Conservation (phyloP, 2,329 filamentous ascomycete species). For the Stemphylium beticola region DNA sequence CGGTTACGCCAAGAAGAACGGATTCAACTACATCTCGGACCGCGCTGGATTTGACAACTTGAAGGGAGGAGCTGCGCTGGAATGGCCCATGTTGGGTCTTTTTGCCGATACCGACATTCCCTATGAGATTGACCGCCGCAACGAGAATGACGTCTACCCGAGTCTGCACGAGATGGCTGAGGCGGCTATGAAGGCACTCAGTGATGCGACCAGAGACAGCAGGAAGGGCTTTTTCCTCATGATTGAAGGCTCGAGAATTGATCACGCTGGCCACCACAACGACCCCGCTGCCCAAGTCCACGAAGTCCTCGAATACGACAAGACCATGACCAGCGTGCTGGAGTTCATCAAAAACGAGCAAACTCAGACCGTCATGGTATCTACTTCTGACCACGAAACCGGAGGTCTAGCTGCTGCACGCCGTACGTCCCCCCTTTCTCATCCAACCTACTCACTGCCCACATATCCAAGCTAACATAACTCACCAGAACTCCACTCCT, state of each 20-base stretch:
- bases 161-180: slow-evolving; percentile 90
- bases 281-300: slow-evolving; percentile 65
- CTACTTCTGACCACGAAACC: slow-evolving; percentile 95
- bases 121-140: slow-evolving; percentile 88
- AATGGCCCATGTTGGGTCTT: slow-evolving; percentile 84
- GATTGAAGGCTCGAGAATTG: slow-evolving; percentile 96
- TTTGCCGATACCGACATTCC: slow-evolving; percentile 85
- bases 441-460: slow-evolving; percentile 4
- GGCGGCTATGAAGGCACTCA: slow-evolving; percentile 79
- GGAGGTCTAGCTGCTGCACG: slow-evolving; percentile 84
- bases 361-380: slow-evolving; percentile 79
- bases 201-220: slow-evolving; percentile 78
- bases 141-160: slow-evolving; percentile 80
- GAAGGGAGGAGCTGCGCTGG: slow-evolving; percentile 67
- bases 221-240: slow-evolving; percentile 98
- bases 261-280: slow-evolving; percentile 79
- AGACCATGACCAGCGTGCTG: slow-evolving; percentile 79
- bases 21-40: slow-evolving; percentile 78
- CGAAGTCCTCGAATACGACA: slow-evolving; percentile 95
- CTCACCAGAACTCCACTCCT: slow-evolving; percentile 59
- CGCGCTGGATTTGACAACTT: slow-evolving; percentile 78
- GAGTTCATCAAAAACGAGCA: slow-evolving; percentile 80
- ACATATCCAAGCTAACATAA: slow-evolving; percentile 1
- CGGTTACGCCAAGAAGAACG: slow-evolving; percentile 74
- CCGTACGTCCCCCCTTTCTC: slow-evolving; percentile 58